Percentiles rank a stretch among this genome's conserved stretches.
phyloP scores from a whole-genome alignment of 805 yeast genomes.

The Kuraishia capsulata region DNA sequence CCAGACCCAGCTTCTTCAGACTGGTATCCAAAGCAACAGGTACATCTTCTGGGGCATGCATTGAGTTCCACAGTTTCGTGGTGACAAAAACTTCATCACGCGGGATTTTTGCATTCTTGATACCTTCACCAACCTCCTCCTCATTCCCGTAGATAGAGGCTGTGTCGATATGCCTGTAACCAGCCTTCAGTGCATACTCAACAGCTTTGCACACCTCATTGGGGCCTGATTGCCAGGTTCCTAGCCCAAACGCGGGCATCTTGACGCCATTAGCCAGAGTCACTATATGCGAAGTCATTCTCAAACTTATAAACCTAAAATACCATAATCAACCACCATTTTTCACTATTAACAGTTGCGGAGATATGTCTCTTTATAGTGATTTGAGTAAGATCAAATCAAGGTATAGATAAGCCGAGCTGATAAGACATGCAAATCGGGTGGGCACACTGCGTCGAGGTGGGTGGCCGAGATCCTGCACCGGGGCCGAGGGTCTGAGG shows the following conservation, averaged over 20 bases:
- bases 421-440: no score
- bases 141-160: conserved; percentile 67
- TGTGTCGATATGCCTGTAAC: conserved; percentile 73
- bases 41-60: conserved; percentile 33
- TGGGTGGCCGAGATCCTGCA: background rate
- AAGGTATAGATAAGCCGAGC: no score
- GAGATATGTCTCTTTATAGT: no score
- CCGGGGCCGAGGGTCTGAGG: background rate
- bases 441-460: background rate
- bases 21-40: conserved; percentile 47
- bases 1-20: conserved; percentile 53
- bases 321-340: no score
- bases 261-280: conserved; percentile 46
- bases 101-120: conserved; percentile 49
- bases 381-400: no score
- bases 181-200: conserved; percentile 48
- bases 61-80: conserved; percentile 58
- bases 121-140: conserved; percentile 49
- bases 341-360: no score
- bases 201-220: conserved; percentile 51
- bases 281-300: conserved; percentile 5
- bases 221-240: conserved; percentile 59
- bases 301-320: no score
- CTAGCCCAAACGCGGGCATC: conserved; percentile 65
- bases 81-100: conserved; percentile 61